Evolutionary conservation across 306 rosid genomes (phyloP).

Genomic region (Quercus gilva): DNA sequence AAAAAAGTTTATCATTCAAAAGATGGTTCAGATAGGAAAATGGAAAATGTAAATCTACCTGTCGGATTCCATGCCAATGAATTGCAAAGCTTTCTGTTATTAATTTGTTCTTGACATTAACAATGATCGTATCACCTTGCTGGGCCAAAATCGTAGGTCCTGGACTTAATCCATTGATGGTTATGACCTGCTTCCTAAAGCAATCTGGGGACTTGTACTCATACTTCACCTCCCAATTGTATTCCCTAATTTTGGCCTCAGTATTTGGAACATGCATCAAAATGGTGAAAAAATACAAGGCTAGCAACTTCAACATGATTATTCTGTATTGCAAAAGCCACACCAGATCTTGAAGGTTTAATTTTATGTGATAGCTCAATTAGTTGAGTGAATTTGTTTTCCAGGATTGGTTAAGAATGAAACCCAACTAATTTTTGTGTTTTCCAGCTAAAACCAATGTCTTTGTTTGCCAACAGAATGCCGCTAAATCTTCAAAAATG

Average conservation of each 20-base stretch:
- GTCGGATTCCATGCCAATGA: conserved; percentile 96
- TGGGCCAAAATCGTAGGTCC: conserved; percentile 82
- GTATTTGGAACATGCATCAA: conserved; percentile 20
- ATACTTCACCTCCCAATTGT: conserved; percentile 73
- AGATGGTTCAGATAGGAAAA: neutral
- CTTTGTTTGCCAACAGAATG: too few relatives aligned
- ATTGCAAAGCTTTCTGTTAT: conserved; percentile 70
- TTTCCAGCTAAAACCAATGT: too few relatives aligned
- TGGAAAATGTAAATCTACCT: conserved; percentile 29
- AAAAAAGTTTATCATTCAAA: too few relatives aligned
- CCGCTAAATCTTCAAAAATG: too few relatives aligned
- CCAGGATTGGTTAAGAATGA: too few relatives aligned
- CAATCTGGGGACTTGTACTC: conserved; percentile 83
- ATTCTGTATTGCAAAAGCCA: neutral
- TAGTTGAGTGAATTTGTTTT: too few relatives aligned
- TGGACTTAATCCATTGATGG: conserved; percentile 69
- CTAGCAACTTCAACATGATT: conserved; percentile 20
- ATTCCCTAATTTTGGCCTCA: conserved; percentile 50
- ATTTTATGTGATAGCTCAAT: too few relatives aligned
- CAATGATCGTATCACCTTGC: conserved; percentile 71
- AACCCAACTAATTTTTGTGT: too few relatives aligned
- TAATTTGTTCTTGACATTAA: conserved; percentile 61
- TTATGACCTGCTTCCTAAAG: conserved; percentile 62
- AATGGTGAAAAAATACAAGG: conserved; percentile 25
- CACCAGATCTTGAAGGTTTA: too few relatives aligned